These are phyloP conservation scores for Aphelidium insulamus DNA, from an alignment of 371 early-diverging fungal species.

Conservation along the genomic window DNA sequence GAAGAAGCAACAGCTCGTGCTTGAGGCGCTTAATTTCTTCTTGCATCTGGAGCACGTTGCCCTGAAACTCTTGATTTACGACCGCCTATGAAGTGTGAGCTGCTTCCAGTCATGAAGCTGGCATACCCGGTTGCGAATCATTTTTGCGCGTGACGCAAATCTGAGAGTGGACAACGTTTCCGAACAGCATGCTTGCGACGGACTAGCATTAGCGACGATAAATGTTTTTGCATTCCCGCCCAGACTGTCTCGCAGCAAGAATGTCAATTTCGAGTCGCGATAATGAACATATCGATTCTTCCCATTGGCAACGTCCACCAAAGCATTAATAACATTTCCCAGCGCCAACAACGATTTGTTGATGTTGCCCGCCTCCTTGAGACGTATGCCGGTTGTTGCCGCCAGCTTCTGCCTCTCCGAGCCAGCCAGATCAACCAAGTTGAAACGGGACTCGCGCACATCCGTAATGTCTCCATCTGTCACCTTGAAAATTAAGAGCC, in stretches of 20 bases:
- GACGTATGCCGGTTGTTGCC: conserved; percentile 48
- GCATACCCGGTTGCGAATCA: conserved; percentile 51
- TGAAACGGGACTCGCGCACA: conserved; percentile 32
- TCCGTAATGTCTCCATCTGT: conserved; percentile 25
- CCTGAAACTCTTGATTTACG: conserved; percentile 33
- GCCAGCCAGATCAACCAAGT: conserved; percentile 92
- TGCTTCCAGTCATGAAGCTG: conserved; percentile 6
- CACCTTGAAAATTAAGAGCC: no score
- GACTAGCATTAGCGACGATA: conserved; percentile 65
- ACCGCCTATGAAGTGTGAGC: conserved; percentile 18
- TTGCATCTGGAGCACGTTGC: conserved; percentile 26
- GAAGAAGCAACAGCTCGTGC: conserved; percentile 5
- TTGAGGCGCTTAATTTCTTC: conserved; percentile 21
- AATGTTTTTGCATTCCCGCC: conserved; percentile 45
- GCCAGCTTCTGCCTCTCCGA: conserved; percentile 72
- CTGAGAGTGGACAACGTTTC: conserved; percentile 64
- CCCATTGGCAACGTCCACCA: conserved; percentile 43
- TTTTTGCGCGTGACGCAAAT: conserved; percentile 75
- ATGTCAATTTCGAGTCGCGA: conserved; percentile 70
- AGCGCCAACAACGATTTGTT: conserved; percentile 84
- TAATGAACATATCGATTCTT: conserved; percentile 62
- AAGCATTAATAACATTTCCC: conserved; percentile 79
- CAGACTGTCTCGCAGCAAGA: conserved; percentile 41
- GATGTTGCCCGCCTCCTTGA: conserved; percentile 82
- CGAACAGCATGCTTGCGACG: conserved; percentile 43